Conservation (phyloP, 1,139 yeast species). For the Geotrichum bryndzae region DNA sequence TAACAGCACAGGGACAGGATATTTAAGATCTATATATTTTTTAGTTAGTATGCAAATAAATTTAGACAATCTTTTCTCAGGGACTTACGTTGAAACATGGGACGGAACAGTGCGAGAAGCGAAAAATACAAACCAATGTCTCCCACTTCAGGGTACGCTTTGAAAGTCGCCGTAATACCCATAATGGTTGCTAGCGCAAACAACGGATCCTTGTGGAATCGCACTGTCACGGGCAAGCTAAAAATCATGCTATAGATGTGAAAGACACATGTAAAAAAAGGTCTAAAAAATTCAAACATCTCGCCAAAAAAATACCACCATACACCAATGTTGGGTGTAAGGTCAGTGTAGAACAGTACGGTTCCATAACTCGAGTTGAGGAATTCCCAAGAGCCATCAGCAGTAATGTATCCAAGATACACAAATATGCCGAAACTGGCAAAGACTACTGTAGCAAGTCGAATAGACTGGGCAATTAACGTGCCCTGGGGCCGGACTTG, state of each 20-base stretch:
- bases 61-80: slow-evolving; percentile 6
- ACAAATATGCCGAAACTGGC: slow-evolving; percentile 36
- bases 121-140: slow-evolving; percentile 70
- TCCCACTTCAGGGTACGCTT: slow-evolving; percentile 83
- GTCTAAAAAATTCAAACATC: slow-evolving; percentile 82
- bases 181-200: slow-evolving; percentile 58
- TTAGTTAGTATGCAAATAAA: slow-evolving; percentile 19
- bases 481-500: slow-evolving; percentile 8
- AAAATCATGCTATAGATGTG: slow-evolving; percentile 67
- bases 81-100: slow-evolving; percentile 29
- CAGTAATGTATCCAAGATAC: slow-evolving; percentile 39
- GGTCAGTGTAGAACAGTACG: slow-evolving; percentile 55
- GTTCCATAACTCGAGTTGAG: slow-evolving; percentile 58
- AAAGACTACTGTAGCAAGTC: slow-evolving; percentile 21
- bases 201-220: slow-evolving; percentile 52
- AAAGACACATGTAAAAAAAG: slow-evolving; percentile 79
- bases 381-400: slow-evolving; percentile 47
- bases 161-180: slow-evolving; percentile 67
- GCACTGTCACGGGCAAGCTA: slow-evolving; percentile 64
- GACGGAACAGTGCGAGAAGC: slow-evolving; percentile 52
- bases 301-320: slow-evolving; percentile 99
- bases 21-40: slow-evolving; percentile 39
- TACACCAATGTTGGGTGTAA: slow-evolving; percentile 79
- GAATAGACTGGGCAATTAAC: slow-evolving; percentile 13
- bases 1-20: slow-evolving; percentile 41